Evolutionary conservation across 2,329 filamentous ascomycete species (phyloP).

Genomic region (Aureobasidium sp.): DNA sequence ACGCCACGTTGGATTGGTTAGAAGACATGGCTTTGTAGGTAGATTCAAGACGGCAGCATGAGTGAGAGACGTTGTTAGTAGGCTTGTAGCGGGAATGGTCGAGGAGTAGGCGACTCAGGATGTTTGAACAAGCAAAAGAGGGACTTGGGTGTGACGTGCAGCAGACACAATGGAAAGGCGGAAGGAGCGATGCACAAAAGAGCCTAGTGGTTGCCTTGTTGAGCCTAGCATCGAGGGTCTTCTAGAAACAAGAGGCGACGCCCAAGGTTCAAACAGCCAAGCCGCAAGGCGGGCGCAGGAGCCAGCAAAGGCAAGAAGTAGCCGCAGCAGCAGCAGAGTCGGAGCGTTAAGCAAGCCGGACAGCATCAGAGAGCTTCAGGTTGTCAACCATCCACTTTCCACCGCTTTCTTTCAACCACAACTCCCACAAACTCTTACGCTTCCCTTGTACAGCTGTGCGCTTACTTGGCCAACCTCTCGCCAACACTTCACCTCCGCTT

Average conservation of each 20-base stretch:
- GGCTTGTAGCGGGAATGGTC: not conserved
- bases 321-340: not conserved
- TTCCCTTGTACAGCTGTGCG: not conserved
- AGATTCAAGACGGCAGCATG: not conserved
- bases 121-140: not conserved
- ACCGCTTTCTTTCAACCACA: constrained; percentile 4
- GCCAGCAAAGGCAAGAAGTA: not conserved
- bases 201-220: not conserved
- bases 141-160: constrained; percentile 7
- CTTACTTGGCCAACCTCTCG: not conserved
- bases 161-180: constrained; percentile 11
- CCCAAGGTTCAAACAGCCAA: not conserved
- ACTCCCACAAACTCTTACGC: not conserved
- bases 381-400: not conserved
- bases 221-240: constrained; percentile 1
- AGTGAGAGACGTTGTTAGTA: not conserved
- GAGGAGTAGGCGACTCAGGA: not conserved
- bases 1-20: not conserved
- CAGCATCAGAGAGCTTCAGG: not conserved
- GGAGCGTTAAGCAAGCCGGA: constrained; percentile 2
- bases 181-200: not conserved
- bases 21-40: constrained; percentile 12
- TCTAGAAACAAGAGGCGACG: not conserved
- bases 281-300: not conserved
- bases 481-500: not conserved